A percentile compares a stretch with the other conserved stretches of the same genome.
Evolutionary conservation across 306 rosid genomes (phyloP).

Genomic region (Prosopis cineraria): DNA sequence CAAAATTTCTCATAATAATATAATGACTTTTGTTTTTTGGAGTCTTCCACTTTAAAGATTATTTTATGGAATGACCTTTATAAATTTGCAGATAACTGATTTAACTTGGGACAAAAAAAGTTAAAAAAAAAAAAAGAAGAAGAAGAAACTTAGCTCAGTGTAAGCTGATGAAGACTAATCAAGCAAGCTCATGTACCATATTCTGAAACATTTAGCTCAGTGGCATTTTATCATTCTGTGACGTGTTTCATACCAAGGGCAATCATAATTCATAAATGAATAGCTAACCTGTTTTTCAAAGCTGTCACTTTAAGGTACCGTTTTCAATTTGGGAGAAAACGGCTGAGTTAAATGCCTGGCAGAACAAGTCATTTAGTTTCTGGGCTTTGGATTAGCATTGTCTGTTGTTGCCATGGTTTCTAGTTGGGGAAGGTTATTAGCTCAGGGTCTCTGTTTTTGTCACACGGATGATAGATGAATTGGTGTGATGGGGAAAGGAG

Average conservation of each 20-base stretch:
- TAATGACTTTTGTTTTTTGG: slow-evolving; percentile 6
- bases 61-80: background rate
- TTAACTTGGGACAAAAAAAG: no score
- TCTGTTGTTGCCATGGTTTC: slow-evolving; percentile 3
- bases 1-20: background rate
- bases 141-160: background rate
- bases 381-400: background rate
- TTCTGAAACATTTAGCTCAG: no score
- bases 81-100: background rate
- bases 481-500: slow-evolving; percentile 14
- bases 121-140: background rate
- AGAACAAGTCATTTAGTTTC: slow-evolving; percentile 13
- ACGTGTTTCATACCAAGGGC: slow-evolving; percentile 8
- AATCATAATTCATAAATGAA: slow-evolving; percentile 23
- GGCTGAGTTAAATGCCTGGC: background rate
- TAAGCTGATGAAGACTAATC: background rate
- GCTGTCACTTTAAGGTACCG: background rate
- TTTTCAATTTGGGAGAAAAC: background rate
- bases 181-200: background rate
- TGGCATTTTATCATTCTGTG: no score
- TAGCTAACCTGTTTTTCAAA: background rate
- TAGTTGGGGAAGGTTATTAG: slow-evolving; percentile 2
- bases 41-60: background rate
- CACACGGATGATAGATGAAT: background rate
- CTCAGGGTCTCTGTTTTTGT: background rate